Evolutionary conservation across 352 stramenopile species (phyloP), one percentile per base, ranked within the genome.

Genomic region (Pythium chondricola): DNA sequence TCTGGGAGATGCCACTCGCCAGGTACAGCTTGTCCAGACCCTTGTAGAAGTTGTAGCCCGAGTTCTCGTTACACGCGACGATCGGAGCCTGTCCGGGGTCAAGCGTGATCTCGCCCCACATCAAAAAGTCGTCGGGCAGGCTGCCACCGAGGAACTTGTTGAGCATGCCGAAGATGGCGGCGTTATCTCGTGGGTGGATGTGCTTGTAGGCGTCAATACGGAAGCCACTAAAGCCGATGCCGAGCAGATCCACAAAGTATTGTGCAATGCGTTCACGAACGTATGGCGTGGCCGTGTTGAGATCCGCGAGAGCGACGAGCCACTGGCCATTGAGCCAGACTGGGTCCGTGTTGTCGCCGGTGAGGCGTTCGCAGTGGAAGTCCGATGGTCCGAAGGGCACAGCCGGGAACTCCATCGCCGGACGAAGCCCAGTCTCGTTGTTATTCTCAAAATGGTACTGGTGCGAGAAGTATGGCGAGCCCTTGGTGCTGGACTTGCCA

Each of bases 201-300:
- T 88, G 72, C 56, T 87, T 87, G 16, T 71, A 43, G 4, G 77
- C 77, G 32, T 88, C 77, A 17, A 88, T 61, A 7, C 75, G 69
- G 50, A 87, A 76, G 20, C 75, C 77, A 18, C 63, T 82, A 48
- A 88, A 80, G 20, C 75, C 73, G 39, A 89, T 80, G 5, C 71
- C 73, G 5, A 89, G 33, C 5, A 89, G 43, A 29, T 89, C 75
- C 24, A 83, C 73, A 36, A 89, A 77, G 58, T 88, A 85, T 33
- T 83, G 72, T 0, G 75, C 77, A 21, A 82, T 83, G 17, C 22
- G 43, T 84, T 58, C 6, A 47, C 72, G 60, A 59, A 85, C 6
- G 49, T 33, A 33, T 13, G 29, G 29, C 29, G 8, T 33, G 29
- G 29, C 29, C 29, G 29, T 33, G 29, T 33, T 33, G 7, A 33